Base-by-base conservation (phyloP, 2,329 filamentous ascomycete species). In the Alternaria triticina region DNA sequence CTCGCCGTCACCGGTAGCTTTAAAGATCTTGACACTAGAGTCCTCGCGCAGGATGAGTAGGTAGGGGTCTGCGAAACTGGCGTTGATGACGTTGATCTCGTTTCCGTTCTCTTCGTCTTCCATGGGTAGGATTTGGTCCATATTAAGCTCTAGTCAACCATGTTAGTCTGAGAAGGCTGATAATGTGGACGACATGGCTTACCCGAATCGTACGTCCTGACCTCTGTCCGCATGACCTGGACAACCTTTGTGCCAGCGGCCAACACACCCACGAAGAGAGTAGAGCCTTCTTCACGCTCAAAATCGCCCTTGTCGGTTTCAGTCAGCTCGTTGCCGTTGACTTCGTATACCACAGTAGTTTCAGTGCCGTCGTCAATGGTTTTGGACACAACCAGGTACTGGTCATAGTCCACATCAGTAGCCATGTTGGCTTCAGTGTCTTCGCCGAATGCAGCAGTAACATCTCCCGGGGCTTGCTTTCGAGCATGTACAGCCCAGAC, bases 91-190 rank as follows among this genome's bases (percentile, higher is more conserved):
- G 57, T 90, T 87, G 5, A 93, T 90, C 72, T 97, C 93, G 20
- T 88, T 90, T 12, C 91, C 94, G 0, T 90, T 94, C 68, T 96
- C 73, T 54, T 77, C 96, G 72, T 98, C 96, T 65, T 93, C 88
- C 87, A 98, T 93, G 1, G 94, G 93, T 54, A 97, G 86, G 58
- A 99, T 98, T 74, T 98, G 95, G 49, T 90, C 90, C 57, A 99
- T 86, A 11, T 91, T 92, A 62, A 99, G 87, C 78, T 97, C 93
- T 93, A 40, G 2, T 15, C 8, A 11, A 25, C 3, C 3, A 20
- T 12, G 20, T 61, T 45, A 61, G 27, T 27, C 25, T 15, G 12
- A 15, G 12, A 46, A 46, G 11, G 22, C 12, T 13, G 12, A 45
- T 17, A 10, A 17, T 50, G 17, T 17, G 6, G 45, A 20, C 15